phyloP scores from a whole-genome alignment of 2,329 filamentous ascomycete genomes.

The Canariomyces notabilis region DNA sequence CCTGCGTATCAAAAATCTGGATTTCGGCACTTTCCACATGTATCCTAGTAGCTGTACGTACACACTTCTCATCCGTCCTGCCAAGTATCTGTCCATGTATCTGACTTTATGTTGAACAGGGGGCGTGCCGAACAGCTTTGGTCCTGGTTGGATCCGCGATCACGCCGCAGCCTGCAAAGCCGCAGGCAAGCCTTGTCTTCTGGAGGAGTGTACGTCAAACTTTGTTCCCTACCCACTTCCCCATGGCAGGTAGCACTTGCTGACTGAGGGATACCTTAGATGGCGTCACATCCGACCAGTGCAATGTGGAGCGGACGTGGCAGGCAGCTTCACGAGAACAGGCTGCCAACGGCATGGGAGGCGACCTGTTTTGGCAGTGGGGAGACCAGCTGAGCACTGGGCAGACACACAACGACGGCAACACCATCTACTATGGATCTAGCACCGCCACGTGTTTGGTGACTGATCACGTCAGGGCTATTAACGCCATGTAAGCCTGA shows the following conservation, averaged over 20 bases:
- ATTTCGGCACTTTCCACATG: conserved; percentile 44
- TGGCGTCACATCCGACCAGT: conserved; percentile 23
- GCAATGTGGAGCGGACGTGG: conserved; percentile 27
- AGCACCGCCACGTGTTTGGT: conserved; percentile 41
- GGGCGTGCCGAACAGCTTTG: conserved; percentile 33
- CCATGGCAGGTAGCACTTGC: not conserved
- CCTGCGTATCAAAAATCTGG: conserved; percentile 28
- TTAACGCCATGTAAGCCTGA: conserved; percentile 17
- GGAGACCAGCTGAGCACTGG: conserved; percentile 39
- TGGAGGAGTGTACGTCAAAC: conserved; percentile 37
- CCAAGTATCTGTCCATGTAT: no score
- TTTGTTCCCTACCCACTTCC: not conserved
- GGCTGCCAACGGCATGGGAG: conserved; percentile 30
- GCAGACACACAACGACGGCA: conserved; percentile 38
- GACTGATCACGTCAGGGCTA: conserved; percentile 38
- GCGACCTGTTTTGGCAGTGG: conserved; percentile 39
- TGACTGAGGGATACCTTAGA: conserved; percentile 17
- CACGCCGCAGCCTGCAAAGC: conserved; percentile 36
- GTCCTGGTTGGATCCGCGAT: conserved; percentile 33
- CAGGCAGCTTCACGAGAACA: conserved; percentile 30
- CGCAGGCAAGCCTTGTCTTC: conserved; percentile 36
- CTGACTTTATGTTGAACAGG: conserved; percentile 20
- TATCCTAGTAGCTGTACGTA: conserved; percentile 34
- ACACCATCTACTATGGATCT: conserved; percentile 41
- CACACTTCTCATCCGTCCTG: not conserved